Base-by-base conservation (phyloP, 1,284 basidiomycete genomes). In the Athelia sp. region DNA sequence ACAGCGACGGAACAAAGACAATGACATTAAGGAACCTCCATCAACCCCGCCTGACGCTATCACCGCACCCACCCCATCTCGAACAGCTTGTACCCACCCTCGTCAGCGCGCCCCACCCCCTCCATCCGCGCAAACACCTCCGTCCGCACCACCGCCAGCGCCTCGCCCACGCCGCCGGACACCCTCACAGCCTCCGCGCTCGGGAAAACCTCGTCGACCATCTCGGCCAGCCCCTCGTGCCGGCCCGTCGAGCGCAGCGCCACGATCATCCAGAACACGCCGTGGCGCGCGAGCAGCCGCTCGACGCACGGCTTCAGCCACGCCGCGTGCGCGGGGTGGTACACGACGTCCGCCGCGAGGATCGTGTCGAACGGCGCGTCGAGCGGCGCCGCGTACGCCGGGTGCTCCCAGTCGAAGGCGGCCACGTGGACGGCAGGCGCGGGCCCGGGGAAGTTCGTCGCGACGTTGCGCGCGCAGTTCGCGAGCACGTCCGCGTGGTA, bases 401-500 rank as follows among this genome's bases (percentile, higher is more conserved):
- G 84, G 15, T 65, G 56, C 51, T 81, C 75, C 90, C 90, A 93
- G 63, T 93, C 89, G 17, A 93, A 74, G 26, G 72, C 64, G 6
- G 68, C 59, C 4, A 88, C 75, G 3, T 67, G 56, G 43, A 79
- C 58, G n/a, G 47, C 31, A 18, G 48, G 31, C 6, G 22, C 43
- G 24, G 53, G 52, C 9, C 53, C 19, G 31, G 62, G 56, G 55
- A 79, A 74, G 62, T 93, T 93, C 42, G 75, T 69, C 14, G 62
- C 62, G 26, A 93, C 70, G 63, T 92, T 93, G 43, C 67, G 64
- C 3, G 66, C 60, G 15, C 92, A 79, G 63, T 94, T 95, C 17
- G 71, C 69, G 14, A 95, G 75, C 0, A 93, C 90, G 19, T 78
- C 76, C 0, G 82, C 79, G 57, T 91, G 87, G 60, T 84, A 93